Evolutionary conservation across 805 yeast genomes (phyloP), one percentile per base, ranked within the genome.

Genomic region (Groenewaldozyma salmanticensis): DNA sequence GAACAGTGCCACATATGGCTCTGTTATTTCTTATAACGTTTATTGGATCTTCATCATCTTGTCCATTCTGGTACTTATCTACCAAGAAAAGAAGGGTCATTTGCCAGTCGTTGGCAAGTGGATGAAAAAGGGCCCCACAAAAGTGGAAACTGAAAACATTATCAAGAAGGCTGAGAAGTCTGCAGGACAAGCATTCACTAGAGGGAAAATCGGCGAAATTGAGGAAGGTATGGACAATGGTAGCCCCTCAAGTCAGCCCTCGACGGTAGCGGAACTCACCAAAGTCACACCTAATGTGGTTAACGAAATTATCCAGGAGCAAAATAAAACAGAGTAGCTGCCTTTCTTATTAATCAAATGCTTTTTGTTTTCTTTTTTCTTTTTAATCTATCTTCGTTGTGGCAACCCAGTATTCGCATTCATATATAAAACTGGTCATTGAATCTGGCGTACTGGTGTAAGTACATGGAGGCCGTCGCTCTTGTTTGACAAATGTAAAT

Each of bases 1-100:
- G 68, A 90, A 90, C 66, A 75, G 95, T 40, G 97, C 96, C 45
- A 86, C 95, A 50, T 74, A 84, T 59, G 95, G 96, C 43, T 85
- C 96, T 4, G 88, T 90, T 45, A 66, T 90, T 40, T 75, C 88
- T 37, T 90, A 90, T 71, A 87, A 86, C 66, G 50, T 81, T 48
- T 90, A 90, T 70, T 90, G 98, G 98, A 53, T 88, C 41, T 61
- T 65, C 32, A 59, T 86, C 42, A 80, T 81, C 47, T 46, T 66
- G 18, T 62, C 70, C 29, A 57, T 90, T 35, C 39, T 57, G 15
- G 62, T 79, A 51, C 75, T 90, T 86, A 65, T 79, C 48, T 87
- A 55, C 65, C 92, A 85, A 69, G 98, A 90, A 72, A 83, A 70
- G 64, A 63, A 62, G 20, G 95, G 95, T 18, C 88, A 81, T 69